Conservation (phyloP, 2,329 filamentous ascomycete genomes). For the Calycina herbarum region DNA sequence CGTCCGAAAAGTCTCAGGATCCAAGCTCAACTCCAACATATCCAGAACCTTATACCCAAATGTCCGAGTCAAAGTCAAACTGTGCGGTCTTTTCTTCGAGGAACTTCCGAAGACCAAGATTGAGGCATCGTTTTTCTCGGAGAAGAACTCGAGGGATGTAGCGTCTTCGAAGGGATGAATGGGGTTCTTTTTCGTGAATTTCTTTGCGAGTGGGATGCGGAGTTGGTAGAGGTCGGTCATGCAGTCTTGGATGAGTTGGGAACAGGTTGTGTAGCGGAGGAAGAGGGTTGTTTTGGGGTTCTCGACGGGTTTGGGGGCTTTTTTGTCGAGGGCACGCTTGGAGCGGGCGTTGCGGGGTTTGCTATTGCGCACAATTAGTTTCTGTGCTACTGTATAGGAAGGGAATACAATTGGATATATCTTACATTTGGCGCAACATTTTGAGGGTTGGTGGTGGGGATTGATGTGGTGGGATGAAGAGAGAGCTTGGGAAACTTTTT, state of each 20-base stretch:
- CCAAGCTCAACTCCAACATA: conserved; percentile 88
- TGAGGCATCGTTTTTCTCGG: conserved; percentile 90
- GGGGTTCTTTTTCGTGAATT: conserved; percentile 96
- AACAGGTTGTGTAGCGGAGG: conserved; percentile 83
- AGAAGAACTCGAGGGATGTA: conserved; percentile 88
- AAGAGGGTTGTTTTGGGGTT: conserved; percentile 90
- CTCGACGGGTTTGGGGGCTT: conserved; percentile 84
- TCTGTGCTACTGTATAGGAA: too few relatives aligned
- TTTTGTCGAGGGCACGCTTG: conserved; percentile 91
- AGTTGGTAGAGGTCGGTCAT: conserved; percentile 82
- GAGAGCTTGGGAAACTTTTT: conserved; percentile 13
- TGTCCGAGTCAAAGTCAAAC: conserved; percentile 76
- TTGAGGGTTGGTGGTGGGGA: conserved; percentile 21
- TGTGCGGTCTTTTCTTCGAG: conserved; percentile 95
- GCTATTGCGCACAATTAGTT: too few relatives aligned
- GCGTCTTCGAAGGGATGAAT: conserved; percentile 93
- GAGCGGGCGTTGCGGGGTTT: conserved; percentile 83
- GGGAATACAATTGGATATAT: too few relatives aligned
- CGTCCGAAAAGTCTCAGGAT: conserved; percentile 69
- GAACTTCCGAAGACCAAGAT: conserved; percentile 81
- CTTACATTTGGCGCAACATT: conserved; percentile 39
- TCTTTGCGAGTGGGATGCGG: conserved; percentile 80
- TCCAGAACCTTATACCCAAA: conserved; percentile 88
- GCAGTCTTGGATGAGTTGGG: conserved; percentile 78
- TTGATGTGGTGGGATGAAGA: conserved; percentile 14